phyloP scores from a whole-genome alignment of 163 green algal species.

The Chlorella variabilis region DNA sequence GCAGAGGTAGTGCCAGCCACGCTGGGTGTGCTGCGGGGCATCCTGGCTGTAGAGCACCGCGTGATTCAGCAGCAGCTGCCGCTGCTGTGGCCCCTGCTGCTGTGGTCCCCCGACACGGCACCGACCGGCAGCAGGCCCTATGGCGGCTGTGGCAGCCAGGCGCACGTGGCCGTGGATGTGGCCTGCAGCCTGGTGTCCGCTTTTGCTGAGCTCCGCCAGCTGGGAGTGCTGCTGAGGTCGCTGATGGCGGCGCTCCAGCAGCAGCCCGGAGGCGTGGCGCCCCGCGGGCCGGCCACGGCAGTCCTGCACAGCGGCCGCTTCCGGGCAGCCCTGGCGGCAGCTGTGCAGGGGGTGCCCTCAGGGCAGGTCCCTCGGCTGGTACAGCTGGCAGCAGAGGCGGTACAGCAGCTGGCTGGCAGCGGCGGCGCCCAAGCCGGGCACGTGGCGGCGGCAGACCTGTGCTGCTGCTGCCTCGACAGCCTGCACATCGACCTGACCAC shows the following conservation, averaged over 20 bases:
- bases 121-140: background rate
- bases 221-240: slow-evolving; percentile 55
- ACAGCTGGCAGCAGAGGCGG: background rate
- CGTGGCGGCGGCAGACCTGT: slow-evolving; percentile 24
- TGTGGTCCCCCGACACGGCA: slow-evolving; percentile 18
- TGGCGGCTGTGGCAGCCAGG: background rate
- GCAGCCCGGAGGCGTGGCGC: too few relatives aligned
- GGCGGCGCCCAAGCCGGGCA: background rate
- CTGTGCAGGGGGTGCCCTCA: slow-evolving; percentile 41
- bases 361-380: slow-evolving; percentile 44
- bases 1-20: slow-evolving; percentile 16
- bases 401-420: background rate
- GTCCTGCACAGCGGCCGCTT: slow-evolving; percentile 17
- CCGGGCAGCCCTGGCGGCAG: slow-evolving; percentile 8
- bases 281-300: background rate
- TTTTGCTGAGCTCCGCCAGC: slow-evolving; percentile 65
- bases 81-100: slow-evolving; percentile 60
- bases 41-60: slow-evolving; percentile 66
- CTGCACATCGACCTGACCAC: slow-evolving; percentile 45
- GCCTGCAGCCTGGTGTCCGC: slow-evolving; percentile 44
- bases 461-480: slow-evolving; percentile 34
- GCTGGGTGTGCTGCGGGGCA: slow-evolving; percentile 44
- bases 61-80: slow-evolving; percentile 53
- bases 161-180: slow-evolving; percentile 4
- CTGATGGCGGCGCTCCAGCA: slow-evolving; percentile 41